Conservation (phyloP, 306 rosid species). For the Fagus crenata region DNA sequence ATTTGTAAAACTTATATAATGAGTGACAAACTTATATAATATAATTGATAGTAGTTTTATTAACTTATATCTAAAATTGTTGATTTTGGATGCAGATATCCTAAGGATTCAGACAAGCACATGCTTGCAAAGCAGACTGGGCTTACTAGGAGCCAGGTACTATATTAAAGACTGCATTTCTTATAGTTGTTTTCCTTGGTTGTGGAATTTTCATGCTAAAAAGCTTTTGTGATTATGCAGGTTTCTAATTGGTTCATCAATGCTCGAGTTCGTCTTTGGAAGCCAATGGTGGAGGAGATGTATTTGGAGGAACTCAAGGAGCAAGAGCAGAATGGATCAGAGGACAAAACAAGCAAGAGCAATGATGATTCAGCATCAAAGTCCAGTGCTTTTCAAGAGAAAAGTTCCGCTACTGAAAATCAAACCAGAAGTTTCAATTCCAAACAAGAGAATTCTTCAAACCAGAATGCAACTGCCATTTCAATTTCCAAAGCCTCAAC, state of each 20-base stretch:
- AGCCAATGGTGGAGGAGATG: conserved; percentile 99
- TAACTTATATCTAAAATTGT: conserved; percentile 15
- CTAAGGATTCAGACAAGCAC: conserved; percentile 94
- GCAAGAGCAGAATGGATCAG: conserved; percentile 60
- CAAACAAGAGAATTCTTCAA: conserved; percentile 45
- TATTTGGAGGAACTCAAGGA: conserved; percentile 83
- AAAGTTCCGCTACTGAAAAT: conserved; percentile 39
- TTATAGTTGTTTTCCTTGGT: not conserved
- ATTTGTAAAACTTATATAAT: too few relatives aligned
- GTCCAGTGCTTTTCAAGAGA: conserved; percentile 41
- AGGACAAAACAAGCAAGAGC: conserved; percentile 59
- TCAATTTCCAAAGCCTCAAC: conserved; percentile 52
- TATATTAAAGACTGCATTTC: not conserved
- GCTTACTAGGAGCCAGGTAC: conserved; percentile 94
- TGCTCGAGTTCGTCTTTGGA: conserved; percentile 96
- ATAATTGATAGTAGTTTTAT: not conserved
- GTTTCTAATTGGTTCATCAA: conserved; percentile 98
- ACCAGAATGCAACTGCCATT: conserved; percentile 37
- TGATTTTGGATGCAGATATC: conserved; percentile 56
- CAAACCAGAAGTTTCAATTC: conserved; percentile 50
- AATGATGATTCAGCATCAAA: conserved; percentile 53
- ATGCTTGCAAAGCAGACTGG: conserved; percentile 98
- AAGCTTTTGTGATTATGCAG: conserved; percentile 35
- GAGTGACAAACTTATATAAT: too few relatives aligned
- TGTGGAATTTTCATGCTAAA: not conserved